Evolutionary conservation across 345 rosid species (phyloP).

Genomic region (Salix suchowensis): DNA sequence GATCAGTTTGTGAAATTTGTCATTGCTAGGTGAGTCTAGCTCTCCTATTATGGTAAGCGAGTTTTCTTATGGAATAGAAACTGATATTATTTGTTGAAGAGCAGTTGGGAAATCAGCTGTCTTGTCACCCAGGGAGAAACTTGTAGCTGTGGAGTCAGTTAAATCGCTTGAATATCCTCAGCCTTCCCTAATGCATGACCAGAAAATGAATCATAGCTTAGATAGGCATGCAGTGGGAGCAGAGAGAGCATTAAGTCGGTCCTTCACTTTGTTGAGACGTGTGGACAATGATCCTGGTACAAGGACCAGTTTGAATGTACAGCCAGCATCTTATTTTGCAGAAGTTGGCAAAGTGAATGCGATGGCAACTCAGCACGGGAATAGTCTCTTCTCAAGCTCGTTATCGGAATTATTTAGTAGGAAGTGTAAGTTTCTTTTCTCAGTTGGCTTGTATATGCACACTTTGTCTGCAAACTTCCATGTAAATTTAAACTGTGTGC

Average conservation of each 20-base stretch:
- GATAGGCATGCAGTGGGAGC: conserved; percentile 32
- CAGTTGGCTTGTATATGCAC: not conserved
- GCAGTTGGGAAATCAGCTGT: conserved; percentile 25
- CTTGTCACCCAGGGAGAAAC: conserved; percentile 22
- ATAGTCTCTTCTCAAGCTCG: conserved; percentile 91
- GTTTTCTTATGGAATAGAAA: conserved; percentile 14
- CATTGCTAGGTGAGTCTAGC: not conserved
- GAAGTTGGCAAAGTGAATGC: conserved; percentile 31
- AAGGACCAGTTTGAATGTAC: conserved; percentile 38
- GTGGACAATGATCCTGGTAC: conserved; percentile 35
- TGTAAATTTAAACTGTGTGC: not conserved
- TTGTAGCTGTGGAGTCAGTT: conserved; percentile 20
- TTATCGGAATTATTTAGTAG: conserved; percentile 67
- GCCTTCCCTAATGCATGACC: conserved; percentile 23
- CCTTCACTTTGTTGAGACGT: conserved; percentile 37
- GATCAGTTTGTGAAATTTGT: not conserved
- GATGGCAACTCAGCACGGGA: conserved; percentile 57
- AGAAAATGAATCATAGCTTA: conserved; percentile 24
- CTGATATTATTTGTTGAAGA: conserved; percentile 22
- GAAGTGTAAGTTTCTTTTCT: conserved; percentile 50
- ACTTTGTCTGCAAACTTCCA: not conserved
- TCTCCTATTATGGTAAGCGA: not conserved
- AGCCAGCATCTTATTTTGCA: conserved; percentile 27
- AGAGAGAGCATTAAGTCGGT: conserved; percentile 25
- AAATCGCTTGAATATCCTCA: conserved; percentile 26